Percentiles rank a stretch among this genome's conserved stretches.
Evolutionary conservation across 805 yeast species (phyloP).

Genomic region (Wickerhamomyces strasburgensis): DNA sequence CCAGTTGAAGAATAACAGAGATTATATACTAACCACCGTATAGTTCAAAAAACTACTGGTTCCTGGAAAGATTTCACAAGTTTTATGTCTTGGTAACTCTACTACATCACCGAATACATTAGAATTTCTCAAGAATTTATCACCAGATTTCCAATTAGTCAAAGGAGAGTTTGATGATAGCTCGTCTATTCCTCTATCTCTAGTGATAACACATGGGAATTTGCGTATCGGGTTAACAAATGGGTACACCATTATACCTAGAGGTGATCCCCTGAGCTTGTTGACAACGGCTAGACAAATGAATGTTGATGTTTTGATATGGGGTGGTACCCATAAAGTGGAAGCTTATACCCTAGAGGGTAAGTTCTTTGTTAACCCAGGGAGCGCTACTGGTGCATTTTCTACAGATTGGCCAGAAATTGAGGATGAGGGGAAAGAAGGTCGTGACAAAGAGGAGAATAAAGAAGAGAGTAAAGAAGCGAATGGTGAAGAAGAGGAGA

Average conservation of each 20-base stretch:
- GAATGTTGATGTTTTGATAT: constrained; percentile 84
- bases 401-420: constrained; percentile 59
- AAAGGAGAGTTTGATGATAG: constrained; percentile 75
- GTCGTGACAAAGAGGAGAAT: constrained; percentile 14
- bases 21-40: constrained; percentile 5
- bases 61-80: constrained; percentile 85
- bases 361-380: constrained; percentile 92
- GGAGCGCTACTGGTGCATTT: constrained; percentile 92
- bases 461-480: constrained; percentile 11
- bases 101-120: constrained; percentile 61
- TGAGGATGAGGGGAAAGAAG: constrained; percentile 36
- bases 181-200: constrained; percentile 49
- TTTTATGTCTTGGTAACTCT: constrained; percentile 79
- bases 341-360: constrained; percentile 93
- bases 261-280: constrained; percentile 79
- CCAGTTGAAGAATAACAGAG: no score
- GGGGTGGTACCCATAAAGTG: constrained; percentile 91
- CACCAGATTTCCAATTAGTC: constrained; percentile 70
- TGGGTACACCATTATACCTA: constrained; percentile 81
- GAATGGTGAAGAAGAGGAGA: constrained; percentile 36
- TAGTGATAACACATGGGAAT: constrained; percentile 62
- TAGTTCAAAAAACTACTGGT: constrained; percentile 70
- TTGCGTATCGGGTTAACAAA: constrained; percentile 80
- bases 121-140: constrained; percentile 58
- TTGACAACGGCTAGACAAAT: constrained; percentile 80